A percentile compares a stretch with the other conserved stretches of the same genome.
These are phyloP conservation scores for Sarocladium oryzae DNA, from an alignment of 2,329 filamentous ascomycete species.

Conservation along the genomic window DNA sequence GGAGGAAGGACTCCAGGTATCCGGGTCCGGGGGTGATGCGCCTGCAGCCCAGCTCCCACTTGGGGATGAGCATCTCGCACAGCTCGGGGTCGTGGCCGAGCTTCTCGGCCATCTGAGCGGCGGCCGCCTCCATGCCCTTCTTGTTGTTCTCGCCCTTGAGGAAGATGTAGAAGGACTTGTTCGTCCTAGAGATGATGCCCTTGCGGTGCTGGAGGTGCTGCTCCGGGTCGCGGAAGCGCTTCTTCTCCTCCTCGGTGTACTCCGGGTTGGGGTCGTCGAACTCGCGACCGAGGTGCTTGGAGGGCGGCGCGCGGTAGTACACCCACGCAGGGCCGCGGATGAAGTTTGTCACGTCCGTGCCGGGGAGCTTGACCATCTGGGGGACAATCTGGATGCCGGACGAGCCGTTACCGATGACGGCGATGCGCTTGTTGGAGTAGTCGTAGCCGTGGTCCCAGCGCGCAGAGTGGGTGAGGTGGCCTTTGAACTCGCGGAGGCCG, in stretches of 20 bases:
- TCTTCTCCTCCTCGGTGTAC: slow-evolving; percentile 33
- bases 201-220: slow-evolving; percentile 45
- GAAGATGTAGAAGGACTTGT: slow-evolving; percentile 28
- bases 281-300: slow-evolving; percentile 21
- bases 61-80: slow-evolving; percentile 2
- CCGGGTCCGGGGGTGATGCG: slow-evolving; percentile 21
- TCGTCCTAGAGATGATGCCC: slow-evolving; percentile 17
- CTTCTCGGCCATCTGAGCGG: slow-evolving; percentile 2
- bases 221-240: slow-evolving; percentile 44
- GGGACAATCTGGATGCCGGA: slow-evolving; percentile 26
- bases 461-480: slow-evolving; percentile 37
- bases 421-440: slow-evolving; percentile 19
- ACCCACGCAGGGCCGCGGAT: slow-evolving; percentile 29
- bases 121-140: slow-evolving; percentile 3
- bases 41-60: slow-evolving; percentile 12
- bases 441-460: slow-evolving; percentile 10
- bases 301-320: slow-evolving; percentile 26
- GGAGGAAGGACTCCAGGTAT: slow-evolving; percentile 20
- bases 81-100: neutral
- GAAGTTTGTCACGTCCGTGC: slow-evolving; percentile 25
- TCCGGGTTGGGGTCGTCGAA: slow-evolving; percentile 22
- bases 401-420: slow-evolving; percentile 27
- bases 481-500: slow-evolving; percentile 39
- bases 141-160: slow-evolving; percentile 2
- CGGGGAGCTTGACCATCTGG: slow-evolving; percentile 18